These are phyloP conservation scores for Lactarius trivialis DNA, from an alignment of 768 basidiomycete species.

Conservation along the genomic window DNA sequence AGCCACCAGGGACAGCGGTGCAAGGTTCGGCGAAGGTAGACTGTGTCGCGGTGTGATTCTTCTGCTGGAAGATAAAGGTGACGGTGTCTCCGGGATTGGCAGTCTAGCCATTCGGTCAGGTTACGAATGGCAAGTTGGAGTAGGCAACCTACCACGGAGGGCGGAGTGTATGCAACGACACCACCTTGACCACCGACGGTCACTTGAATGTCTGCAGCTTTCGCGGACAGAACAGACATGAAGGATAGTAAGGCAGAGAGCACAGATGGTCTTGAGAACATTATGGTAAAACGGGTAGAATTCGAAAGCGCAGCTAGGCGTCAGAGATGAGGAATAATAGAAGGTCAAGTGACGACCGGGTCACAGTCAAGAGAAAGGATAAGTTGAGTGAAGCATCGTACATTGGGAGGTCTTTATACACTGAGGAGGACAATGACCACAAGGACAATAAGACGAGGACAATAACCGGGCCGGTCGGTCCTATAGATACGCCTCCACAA, in stretches of 20 bases:
- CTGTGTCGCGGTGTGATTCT: slow-evolving; percentile 55
- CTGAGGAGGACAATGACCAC: slow-evolving; percentile 2
- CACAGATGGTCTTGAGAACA: slow-evolving; percentile 24
- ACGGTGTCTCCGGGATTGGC: slow-evolving; percentile 43
- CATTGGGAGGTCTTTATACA: slow-evolving; percentile 10
- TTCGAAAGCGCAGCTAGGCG: slow-evolving; percentile 4
- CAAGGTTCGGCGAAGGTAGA: slow-evolving; percentile 49
- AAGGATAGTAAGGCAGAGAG: slow-evolving; percentile 25
- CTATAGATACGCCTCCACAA: slow-evolving; percentile 36
- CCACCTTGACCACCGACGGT: slow-evolving; percentile 42
- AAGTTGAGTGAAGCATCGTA: background rate
- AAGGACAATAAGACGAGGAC: slow-evolving; percentile 1
- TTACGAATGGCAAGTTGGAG: too few species aligned
- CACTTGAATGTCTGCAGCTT: slow-evolving; percentile 37
- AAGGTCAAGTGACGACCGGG: slow-evolving; percentile 9
- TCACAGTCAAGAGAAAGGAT: slow-evolving; percentile 12
- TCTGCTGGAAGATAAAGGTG: slow-evolving; percentile 45
- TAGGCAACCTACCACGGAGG: slow-evolving; percentile 27
- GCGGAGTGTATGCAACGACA: slow-evolving; percentile 36
- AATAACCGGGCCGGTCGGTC: background rate
- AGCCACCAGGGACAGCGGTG: slow-evolving; percentile 35
- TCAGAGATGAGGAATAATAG: background rate
- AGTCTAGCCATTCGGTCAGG: slow-evolving; percentile 29
- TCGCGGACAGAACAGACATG: slow-evolving; percentile 31
- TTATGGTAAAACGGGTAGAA: background rate